Evolutionary conservation across 345 rosid species (phyloP), one percentile per base, ranked within the genome.

Genomic region (Corchorus olitorius): DNA sequence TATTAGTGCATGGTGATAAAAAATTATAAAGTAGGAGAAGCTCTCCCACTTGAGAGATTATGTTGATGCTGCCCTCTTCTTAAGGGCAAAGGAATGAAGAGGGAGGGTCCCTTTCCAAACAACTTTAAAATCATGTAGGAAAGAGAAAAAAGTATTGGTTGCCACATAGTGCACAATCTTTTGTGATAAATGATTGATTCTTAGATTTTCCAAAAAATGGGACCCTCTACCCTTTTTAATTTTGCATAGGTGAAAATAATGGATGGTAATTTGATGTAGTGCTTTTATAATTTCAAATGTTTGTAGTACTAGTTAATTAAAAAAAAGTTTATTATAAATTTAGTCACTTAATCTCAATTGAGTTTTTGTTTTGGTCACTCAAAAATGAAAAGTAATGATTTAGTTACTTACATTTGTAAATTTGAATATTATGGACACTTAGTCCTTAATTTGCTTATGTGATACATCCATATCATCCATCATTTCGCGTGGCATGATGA

Each of bases 171-270:
- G 43, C n/a, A 61, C 65, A 34, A 61, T 61, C 65, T 60, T 60
- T 60, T 61, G n/a, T 33, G 43, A 13, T 41, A 61, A 61, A 61
- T 61, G 65, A 58, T 33, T 61, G 65, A 61, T 61, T 34, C 65
- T 61, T 61, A 34, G 65, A 34, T 61, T 61, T 61, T 61, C n/a
- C 65, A 61, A 61, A 34, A 34, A 2, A 33, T 3, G 41, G 65
- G 10, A 1, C 65, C 43, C 5, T 61, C 33, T 17, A 33, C 41
- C n/a, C 2, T 34, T 11, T 33, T 61, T 33, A 33, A 33, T 61
- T 45, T 61, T 10, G 8, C 17, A 33, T 60, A 59, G 37, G 64
- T 20, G 43, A 10, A 59, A 59, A 54, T 19, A 55, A 19, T 55
- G 2, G 34, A 58, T 58, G 14, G 10, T 3, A 2, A 39, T 39